A percentile compares a stretch with the other conserved stretches of the same genome.
These are phyloP conservation scores for Fusarium sp. DNA, from an alignment of 2,329 filamentous ascomycete genomes.

Conservation along the genomic window DNA sequence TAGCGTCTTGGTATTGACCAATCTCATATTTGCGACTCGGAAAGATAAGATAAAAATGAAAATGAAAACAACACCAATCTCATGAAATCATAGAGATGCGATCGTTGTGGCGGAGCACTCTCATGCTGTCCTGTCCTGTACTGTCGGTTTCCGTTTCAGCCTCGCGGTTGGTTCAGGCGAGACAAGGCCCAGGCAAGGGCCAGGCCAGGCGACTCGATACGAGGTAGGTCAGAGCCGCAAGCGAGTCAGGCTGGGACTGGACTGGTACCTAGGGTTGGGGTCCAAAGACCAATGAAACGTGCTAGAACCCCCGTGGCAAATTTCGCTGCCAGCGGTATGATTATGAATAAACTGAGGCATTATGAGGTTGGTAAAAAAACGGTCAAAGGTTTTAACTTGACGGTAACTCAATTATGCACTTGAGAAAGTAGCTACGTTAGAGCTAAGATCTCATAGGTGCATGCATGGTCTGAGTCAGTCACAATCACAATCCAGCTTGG, in stretches of 20 bases:
- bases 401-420: slow-evolving; percentile 1
- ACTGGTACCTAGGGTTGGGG: slow-evolving; percentile 26
- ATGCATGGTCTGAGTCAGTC: slow-evolving; percentile 14
- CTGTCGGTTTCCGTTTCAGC: slow-evolving; percentile 37
- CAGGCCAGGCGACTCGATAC: slow-evolving; percentile 23
- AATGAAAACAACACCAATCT: slow-evolving; percentile 8
- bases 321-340: slow-evolving; percentile 29
- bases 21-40: slow-evolving; percentile 43
- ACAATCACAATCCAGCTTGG: neutral
- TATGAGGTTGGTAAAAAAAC: slow-evolving; percentile 13
- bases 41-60: slow-evolving; percentile 9
- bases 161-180: slow-evolving; percentile 40
- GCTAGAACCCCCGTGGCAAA: slow-evolving; percentile 39
- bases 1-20: slow-evolving; percentile 50
- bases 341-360: slow-evolving; percentile 31
- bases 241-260: slow-evolving; percentile 36
- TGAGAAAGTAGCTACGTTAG: neutral
- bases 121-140: slow-evolving; percentile 33
- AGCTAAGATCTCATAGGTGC: slow-evolving; percentile 19
- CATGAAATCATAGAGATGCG: slow-evolving; percentile 25
- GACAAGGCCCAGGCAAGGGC: slow-evolving; percentile 7
- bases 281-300: slow-evolving; percentile 39
- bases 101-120: slow-evolving; percentile 33
- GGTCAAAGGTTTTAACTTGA: neutral
- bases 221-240: slow-evolving; percentile 33